Evolutionary conservation across 2,329 filamentous ascomycete genomes (phyloP).

Genomic region (Fusarium solani-melongenae): DNA sequence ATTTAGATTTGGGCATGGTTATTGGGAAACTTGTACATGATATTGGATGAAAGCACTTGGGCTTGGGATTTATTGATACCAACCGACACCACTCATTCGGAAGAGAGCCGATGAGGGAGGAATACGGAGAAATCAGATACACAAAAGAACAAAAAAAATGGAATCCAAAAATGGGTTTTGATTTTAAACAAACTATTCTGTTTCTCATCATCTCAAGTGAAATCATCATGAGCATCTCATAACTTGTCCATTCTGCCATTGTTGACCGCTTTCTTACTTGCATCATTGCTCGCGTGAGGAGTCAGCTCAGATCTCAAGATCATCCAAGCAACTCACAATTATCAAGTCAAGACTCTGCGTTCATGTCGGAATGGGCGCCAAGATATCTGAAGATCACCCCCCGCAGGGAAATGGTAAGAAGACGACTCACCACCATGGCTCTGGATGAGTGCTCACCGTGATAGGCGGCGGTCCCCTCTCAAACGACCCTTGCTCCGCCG

Average conservation of each 20-base stretch:
- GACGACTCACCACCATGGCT: background rate
- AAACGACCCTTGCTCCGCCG: slow-evolving; percentile 35
- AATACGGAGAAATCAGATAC: slow-evolving; percentile 35
- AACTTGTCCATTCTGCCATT: slow-evolving; percentile 10
- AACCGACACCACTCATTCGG: slow-evolving; percentile 10
- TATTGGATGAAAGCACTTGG: background rate
- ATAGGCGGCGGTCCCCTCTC: slow-evolving; percentile 35
- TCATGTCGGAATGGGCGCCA: slow-evolving; percentile 54
- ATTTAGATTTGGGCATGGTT: slow-evolving; percentile 19
- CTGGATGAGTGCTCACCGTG: slow-evolving; percentile 5
- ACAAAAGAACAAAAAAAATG: slow-evolving; percentile 31
- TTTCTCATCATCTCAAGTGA: background rate
- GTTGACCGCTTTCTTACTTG: slow-evolving; percentile 16
- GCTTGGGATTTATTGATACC: slow-evolving; percentile 16
- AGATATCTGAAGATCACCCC: slow-evolving; percentile 51
- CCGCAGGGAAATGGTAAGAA: slow-evolving; percentile 47
- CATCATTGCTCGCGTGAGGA: background rate
- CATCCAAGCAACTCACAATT: slow-evolving; percentile 2
- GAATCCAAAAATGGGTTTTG: slow-evolving; percentile 28
- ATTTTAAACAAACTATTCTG: slow-evolving; percentile 15
- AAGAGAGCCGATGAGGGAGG: slow-evolving; percentile 16
- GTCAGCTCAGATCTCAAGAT: slow-evolving; percentile 8
- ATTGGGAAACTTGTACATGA: slow-evolving; percentile 8
- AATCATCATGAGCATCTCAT: background rate
- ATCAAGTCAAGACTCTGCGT: slow-evolving; percentile 19